These are phyloP conservation scores for Solanum neorickii DNA, from an alignment of 257 asterid species.

Conservation along the genomic window DNA sequence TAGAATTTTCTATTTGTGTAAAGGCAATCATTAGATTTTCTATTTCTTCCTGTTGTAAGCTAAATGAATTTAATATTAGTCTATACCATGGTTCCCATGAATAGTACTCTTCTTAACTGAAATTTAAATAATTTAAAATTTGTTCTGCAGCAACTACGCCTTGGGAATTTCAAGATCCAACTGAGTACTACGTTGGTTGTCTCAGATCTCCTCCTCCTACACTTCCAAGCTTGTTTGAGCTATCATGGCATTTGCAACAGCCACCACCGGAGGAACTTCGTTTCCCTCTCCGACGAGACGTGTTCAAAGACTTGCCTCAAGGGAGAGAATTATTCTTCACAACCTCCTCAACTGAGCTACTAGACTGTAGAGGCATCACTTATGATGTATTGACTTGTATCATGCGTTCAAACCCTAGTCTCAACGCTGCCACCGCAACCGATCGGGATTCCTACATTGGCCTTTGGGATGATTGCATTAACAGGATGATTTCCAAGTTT, in stretches of 20 bases:
- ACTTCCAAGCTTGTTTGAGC: slow-evolving; percentile 30
- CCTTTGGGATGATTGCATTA: slow-evolving; percentile 42
- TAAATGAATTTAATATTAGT: neutral
- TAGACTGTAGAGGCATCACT: slow-evolving; percentile 21
- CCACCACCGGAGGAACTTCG: slow-evolving; percentile 41
- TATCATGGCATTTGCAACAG: slow-evolving; percentile 36
- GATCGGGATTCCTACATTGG: slow-evolving; percentile 26
- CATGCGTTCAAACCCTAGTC: slow-evolving; percentile 23
- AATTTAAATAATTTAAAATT: neutral
- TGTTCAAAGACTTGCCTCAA: slow-evolving; percentile 30
- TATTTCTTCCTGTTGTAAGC: neutral
- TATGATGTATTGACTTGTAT: slow-evolving; percentile 20
- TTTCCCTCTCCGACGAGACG: slow-evolving; percentile 29
- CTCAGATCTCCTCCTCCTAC: slow-evolving; percentile 23
- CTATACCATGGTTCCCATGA: neutral
- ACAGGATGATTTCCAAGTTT: slow-evolving; percentile 23
- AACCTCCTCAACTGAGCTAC: slow-evolving; percentile 14
- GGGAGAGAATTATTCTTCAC: slow-evolving; percentile 37
- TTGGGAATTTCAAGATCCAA: slow-evolving; percentile 39
- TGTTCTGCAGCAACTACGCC: slow-evolving; percentile 15
- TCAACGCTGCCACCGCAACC: slow-evolving; percentile 2
- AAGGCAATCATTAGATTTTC: neutral
- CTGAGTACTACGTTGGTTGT: slow-evolving; percentile 28
- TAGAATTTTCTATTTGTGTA: neutral
- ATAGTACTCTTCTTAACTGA: neutral